Evolutionary conservation across 2,329 filamentous ascomycete genomes (phyloP), one percentile per base, ranked within the genome.

Genomic region (Trichoderma gracile): DNA sequence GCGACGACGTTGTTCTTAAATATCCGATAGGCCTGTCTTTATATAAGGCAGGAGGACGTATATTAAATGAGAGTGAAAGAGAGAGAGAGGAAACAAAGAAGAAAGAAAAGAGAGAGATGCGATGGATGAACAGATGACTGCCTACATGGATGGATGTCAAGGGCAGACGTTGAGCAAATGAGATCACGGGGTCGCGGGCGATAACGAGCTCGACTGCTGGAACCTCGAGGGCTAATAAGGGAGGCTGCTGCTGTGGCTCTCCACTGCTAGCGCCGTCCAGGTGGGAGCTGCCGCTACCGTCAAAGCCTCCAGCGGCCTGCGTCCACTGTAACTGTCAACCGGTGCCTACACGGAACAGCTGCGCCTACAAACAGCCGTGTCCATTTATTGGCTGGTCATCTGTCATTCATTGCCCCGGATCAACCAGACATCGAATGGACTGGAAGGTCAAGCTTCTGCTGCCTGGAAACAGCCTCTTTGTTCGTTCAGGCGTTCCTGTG

Each of bases 381-480:
- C n/a, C n/a, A n/a, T n/a, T n/a, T n/a, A n/a, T n/a, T n/a, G n/a
- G n/a, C n/a, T n/a, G n/a, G n/a, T n/a, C n/a, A n/a, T 38, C 33
- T 38, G 33, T 38, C 33, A 14, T 38, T 38, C 33, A 38, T 38
- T 1, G 10, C 10, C 10, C 10, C 3, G 10, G 10, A 14, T 38
- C 12, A 38, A 38, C 3, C 33, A 38, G 10, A 38, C 33, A 10
- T 38, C 33, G 33, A 38, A 38, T 12, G 33, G 33, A 14, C 33
- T 33, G 30, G 30, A 33, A 33, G 6, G 2, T 10, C 30, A 33
- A 79, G 68, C 77, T 75, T 59, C 27, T 40, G 43, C 56, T 45
- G 25, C 19, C 27, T 14, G 43, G 42, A 27, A 27, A 45, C 42
- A 38, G 30, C 25, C 15, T 15, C 14, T 14, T 7, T 9, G 15